phyloP scores from a whole-genome alignment of 2,329 filamentous ascomycete genomes.

The Fusarium sp. region DNA sequence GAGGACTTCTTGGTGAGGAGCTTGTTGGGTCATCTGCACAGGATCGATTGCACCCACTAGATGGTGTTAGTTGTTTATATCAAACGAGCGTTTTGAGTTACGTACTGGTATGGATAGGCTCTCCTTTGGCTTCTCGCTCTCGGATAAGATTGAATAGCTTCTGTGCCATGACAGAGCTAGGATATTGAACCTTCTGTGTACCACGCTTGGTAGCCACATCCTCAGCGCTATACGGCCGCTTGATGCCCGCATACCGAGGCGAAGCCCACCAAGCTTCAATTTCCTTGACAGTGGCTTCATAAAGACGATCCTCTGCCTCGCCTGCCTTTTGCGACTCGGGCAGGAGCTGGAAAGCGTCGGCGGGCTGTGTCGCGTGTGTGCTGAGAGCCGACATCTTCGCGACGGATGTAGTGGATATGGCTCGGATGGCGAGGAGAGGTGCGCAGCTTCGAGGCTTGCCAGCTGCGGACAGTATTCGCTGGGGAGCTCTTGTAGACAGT shows the following conservation, averaged over 20 bases:
- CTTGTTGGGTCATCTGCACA: constrained; percentile 99
- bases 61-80: constrained; percentile 26
- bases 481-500: constrained; percentile 50
- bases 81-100: background rate
- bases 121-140: constrained; percentile 79
- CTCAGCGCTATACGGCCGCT: constrained; percentile 87
- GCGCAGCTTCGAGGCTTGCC: constrained; percentile 36
- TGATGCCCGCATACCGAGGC: constrained; percentile 88
- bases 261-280: constrained; percentile 93
- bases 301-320: constrained; percentile 84
- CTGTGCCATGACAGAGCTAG: constrained; percentile 92
- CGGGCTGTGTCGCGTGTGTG: constrained; percentile 57
- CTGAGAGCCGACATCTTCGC: constrained; percentile 51
- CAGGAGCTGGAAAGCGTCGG: constrained; percentile 88
- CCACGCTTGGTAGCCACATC: constrained; percentile 96
- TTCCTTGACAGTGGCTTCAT: constrained; percentile 84
- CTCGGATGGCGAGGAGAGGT: constrained; percentile 46
- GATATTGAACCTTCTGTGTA: constrained; percentile 86
- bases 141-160: constrained; percentile 93
- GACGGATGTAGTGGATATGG: constrained; percentile 50
- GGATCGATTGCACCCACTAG: constrained; percentile 97
- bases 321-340: constrained; percentile 83
- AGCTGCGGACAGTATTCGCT: constrained; percentile 46
- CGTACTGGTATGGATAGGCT: constrained; percentile 93
- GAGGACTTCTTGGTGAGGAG: constrained; percentile 92